Conservation (phyloP, 1,284 basidiomycete species). For the Ganoderma sp. region DNA sequence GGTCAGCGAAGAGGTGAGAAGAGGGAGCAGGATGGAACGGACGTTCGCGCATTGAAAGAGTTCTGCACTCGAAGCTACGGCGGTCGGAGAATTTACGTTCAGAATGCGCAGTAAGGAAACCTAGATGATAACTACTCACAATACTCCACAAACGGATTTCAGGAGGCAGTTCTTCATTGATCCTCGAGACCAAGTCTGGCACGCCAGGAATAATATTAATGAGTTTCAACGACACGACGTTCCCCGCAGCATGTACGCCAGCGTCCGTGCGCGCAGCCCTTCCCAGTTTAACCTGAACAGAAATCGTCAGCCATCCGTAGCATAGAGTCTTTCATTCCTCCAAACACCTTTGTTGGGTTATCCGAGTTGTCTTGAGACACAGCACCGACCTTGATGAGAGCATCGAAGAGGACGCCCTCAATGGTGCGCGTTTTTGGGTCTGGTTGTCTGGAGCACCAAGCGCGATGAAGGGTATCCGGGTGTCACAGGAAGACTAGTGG, state of each 20-base stretch:
- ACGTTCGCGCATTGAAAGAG: constrained; percentile 92
- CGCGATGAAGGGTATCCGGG: constrained; percentile 5
- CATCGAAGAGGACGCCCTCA: constrained; percentile 90
- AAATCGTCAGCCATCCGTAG: background rate
- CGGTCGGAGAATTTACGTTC: background rate
- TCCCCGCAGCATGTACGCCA: constrained; percentile 97
- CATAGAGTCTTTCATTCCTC: background rate
- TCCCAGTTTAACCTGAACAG: constrained; percentile 74
- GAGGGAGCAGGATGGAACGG: constrained; percentile 41
- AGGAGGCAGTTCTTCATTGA: constrained; percentile 88
- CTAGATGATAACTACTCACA: constrained; percentile 49
- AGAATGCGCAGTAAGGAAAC: background rate
- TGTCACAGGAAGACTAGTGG: background rate
- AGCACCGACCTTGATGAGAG: constrained; percentile 88
- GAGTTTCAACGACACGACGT: constrained; percentile 91
- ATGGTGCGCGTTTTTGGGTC: constrained; percentile 75
- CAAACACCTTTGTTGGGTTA: constrained; percentile 83
- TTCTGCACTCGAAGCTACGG: constrained; percentile 81
- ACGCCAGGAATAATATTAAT: constrained; percentile 80
- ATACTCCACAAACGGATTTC: constrained; percentile 95
- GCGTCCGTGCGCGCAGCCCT: constrained; percentile 96
- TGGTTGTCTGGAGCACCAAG: constrained; percentile 51
- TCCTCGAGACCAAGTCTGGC: constrained; percentile 70
- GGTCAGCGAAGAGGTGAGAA: constrained; percentile 22
- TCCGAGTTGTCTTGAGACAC: constrained; percentile 93